phyloP scores from a whole-genome alignment of 306 rosid genomes.

The Hippophae tibetana region DNA sequence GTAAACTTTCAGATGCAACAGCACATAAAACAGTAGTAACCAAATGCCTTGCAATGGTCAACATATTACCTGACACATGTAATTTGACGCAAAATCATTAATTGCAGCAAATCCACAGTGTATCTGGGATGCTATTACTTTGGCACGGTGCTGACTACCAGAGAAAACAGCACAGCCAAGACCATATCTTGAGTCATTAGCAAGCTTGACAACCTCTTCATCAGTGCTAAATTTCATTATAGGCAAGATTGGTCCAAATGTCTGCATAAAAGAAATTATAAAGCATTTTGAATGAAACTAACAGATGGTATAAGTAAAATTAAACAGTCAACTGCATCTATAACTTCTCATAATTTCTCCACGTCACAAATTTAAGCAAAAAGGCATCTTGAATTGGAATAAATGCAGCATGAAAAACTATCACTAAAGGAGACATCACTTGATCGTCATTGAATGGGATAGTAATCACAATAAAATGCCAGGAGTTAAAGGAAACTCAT shows the following conservation, averaged over 20 bases:
- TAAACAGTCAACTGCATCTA: not conserved
- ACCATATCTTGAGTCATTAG: slow-evolving; percentile 81
- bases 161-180: slow-evolving; percentile 95
- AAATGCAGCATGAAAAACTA: not conserved
- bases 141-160: slow-evolving; percentile 68
- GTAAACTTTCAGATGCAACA: not conserved
- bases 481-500: not conserved
- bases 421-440: not conserved
- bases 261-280: slow-evolving; percentile 31
- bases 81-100: slow-evolving; percentile 69
- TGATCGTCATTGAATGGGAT: too few species aligned
- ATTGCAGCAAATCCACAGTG: slow-evolving; percentile 70
- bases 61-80: slow-evolving; percentile 75
- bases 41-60: not conserved
- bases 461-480: not conserved
- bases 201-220: slow-evolving; percentile 68
- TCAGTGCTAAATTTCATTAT: slow-evolving; percentile 82
- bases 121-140: slow-evolving; percentile 69
- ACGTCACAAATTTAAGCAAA: not conserved
- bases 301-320: slow-evolving; percentile 3
- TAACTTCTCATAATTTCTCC: not conserved
- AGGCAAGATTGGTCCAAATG: slow-evolving; percentile 90
- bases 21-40: not conserved
- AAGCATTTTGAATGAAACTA: slow-evolving; percentile 9
- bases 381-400: not conserved